Evolutionary conservation across 495 filamentous ascomycete species (phyloP).

Genomic region (Arthonia radiata): DNA sequence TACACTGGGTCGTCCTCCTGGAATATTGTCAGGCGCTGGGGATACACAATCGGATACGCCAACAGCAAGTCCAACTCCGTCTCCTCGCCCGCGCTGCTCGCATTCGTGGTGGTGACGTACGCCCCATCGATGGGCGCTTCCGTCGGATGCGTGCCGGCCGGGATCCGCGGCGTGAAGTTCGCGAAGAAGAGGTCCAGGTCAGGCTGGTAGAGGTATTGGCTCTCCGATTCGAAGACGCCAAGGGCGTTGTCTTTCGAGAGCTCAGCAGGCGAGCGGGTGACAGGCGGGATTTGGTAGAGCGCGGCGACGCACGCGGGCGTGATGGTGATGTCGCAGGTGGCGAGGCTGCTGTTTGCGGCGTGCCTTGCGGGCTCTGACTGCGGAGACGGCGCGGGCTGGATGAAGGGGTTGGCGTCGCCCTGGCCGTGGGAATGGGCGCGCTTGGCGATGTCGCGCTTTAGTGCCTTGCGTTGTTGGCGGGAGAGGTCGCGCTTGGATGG

Average conservation of each 20-base stretch:
- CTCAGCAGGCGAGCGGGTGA: background rate
- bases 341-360: slow-evolving; percentile 2
- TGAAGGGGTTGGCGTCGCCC: too few species aligned
- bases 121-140: slow-evolving; percentile 8
- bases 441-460: too few species aligned
- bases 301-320: slow-evolving; percentile 2
- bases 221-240: slow-evolving; percentile 2
- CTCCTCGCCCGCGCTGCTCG: slow-evolving; percentile 5
- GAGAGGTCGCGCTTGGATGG: too few species aligned
- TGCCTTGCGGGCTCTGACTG: too few species aligned
- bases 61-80: slow-evolving; percentile 6
- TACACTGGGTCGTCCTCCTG: slow-evolving; percentile 6
- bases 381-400: too few species aligned
- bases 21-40: slow-evolving; percentile 5
- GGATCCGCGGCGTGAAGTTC: too few species aligned
- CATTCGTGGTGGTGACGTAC: slow-evolving; percentile 3
- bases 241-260: slow-evolving; percentile 1
- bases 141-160: slow-evolving; percentile 7
- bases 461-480: too few species aligned
- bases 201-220: slow-evolving; percentile 1
- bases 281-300: slow-evolving; percentile 2
- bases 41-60: slow-evolving; percentile 8
- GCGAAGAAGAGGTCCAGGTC: slow-evolving; percentile 8
- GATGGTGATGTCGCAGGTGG: slow-evolving; percentile 4
- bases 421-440: too few species aligned